Base-by-base conservation (phyloP, 345 rosid species). In the Boechera divaricarpa region DNA sequence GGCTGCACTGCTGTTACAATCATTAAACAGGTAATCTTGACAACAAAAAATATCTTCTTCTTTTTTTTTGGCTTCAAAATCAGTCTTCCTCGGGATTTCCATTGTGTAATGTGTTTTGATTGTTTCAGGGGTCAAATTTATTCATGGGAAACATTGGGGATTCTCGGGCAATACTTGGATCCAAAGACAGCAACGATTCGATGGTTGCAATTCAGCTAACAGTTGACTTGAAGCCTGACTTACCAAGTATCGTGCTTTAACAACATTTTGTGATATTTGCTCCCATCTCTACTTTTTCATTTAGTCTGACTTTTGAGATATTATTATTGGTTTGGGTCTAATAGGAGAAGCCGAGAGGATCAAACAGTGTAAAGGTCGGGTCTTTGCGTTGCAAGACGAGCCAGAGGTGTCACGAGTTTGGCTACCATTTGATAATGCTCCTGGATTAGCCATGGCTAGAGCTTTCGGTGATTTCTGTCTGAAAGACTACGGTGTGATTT, bases 381-480 rank as follows among this genome's bases (percentile, higher is more conserved):
- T 96, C 58, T 96, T 96, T 82, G 97, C 99, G 1, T 73, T 93
- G 83, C 95, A 96, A 91, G 99, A 96, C 71, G 99, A 96, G 79
- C 99, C 99, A 70, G 99, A 93, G 86, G 99, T 96, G 51, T 78
- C 90, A 33, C 86, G 98, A 85, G 99, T 96, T 26, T 96, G 99
- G 99, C 77, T 96, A 84, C 99, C 99, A 35, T 96, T 84, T 81
- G 99, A 96, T 85, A 95, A 96, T 79, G 98, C 98, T 70, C 99
- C 98, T n/a, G 99, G 99, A 58, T 77, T 96, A 38, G 99, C 99
- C 71, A 96, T 96, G 98, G 99, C 99, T 55, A 87, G 99, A 63
- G 99, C 99, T 39, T 96, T 96, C 69, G 99, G 99, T 11, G 99
- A 96, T 82, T 96, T 96, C 76, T 96, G 99, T 87, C 81, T 96